Conservation (phyloP, 345 rosid genomes). For the Geranium brycei region DNA sequence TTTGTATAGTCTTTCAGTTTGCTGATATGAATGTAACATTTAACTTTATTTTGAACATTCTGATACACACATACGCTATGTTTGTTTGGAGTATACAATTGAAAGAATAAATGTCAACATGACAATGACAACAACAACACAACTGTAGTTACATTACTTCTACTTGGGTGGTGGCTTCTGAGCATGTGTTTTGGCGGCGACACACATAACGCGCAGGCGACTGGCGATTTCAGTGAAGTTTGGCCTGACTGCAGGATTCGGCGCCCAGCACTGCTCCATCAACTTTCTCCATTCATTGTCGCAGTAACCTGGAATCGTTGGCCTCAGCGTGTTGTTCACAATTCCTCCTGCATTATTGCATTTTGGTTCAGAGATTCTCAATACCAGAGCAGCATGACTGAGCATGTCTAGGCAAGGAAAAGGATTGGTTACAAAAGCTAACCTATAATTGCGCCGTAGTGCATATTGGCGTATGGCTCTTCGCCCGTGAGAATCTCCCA, state of each 20-base stretch:
- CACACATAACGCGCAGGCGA: neutral
- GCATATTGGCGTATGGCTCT: too few relatives aligned
- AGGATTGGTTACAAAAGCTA: too few relatives aligned
- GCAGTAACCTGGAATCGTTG: neutral
- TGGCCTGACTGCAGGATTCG: neutral
- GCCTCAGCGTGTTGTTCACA: neutral
- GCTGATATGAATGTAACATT: too few relatives aligned
- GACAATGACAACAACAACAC: too few relatives aligned
- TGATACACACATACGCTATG: too few relatives aligned
- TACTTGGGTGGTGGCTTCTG: neutral
- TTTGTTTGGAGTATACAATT: neutral
- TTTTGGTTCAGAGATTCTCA: too few relatives aligned
- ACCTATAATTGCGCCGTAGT: too few relatives aligned
- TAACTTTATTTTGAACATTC: too few relatives aligned
- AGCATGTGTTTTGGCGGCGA: neutral
- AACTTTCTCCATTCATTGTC: neutral
- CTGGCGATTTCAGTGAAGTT: neutral
- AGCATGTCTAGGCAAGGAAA: too few relatives aligned
- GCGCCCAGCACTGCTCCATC: neutral
- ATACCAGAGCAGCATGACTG: too few relatives aligned
- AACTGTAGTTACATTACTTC: neutral
- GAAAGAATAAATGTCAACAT: neutral
- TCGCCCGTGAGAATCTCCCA: too few relatives aligned
- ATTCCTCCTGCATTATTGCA: neutral
- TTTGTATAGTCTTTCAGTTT: too few relatives aligned